These are phyloP conservation scores for Trichoderma oligosporum DNA, from an alignment of 2,329 filamentous ascomycete species.

Conservation along the genomic window DNA sequence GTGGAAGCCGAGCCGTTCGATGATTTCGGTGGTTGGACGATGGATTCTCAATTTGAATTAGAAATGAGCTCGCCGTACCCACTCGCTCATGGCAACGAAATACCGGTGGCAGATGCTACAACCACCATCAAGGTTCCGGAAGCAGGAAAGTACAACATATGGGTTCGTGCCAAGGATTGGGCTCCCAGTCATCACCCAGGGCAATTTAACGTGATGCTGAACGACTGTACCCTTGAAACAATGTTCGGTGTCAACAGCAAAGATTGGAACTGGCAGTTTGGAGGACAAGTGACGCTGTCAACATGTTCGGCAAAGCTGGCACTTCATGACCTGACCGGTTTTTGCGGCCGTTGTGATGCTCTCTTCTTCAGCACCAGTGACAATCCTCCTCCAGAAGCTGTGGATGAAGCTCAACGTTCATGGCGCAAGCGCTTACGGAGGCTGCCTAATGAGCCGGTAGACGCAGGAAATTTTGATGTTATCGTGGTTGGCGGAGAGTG, in stretches of 20 bases:
- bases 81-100: constrained; percentile 3
- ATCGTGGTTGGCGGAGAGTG: constrained; percentile 1
- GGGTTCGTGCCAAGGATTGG: constrained; percentile 11
- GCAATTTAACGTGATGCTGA: background rate
- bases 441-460: background rate
- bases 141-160: background rate
- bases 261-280: constrained; percentile 3
- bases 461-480: constrained; percentile 2
- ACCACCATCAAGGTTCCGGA: background rate
- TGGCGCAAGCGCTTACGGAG: constrained; percentile 2
- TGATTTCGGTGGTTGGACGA: background rate
- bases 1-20: constrained; percentile 6
- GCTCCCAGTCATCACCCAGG: constrained; percentile 1
- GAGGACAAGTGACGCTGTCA: background rate
- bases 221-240: background rate
- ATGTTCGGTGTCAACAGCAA: background rate
- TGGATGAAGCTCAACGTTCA: background rate
- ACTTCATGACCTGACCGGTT: constrained; percentile 1
- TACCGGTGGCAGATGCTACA: background rate
- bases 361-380: background rate
- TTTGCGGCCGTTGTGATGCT: constrained; percentile 1
- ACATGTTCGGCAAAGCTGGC: background rate
- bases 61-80: constrained; percentile 6
- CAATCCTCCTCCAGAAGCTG: background rate
- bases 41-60: constrained; percentile 4